Base-by-base conservation (phyloP, 805 yeast genomes). In the Cyberlindnera subsufficiens region DNA sequence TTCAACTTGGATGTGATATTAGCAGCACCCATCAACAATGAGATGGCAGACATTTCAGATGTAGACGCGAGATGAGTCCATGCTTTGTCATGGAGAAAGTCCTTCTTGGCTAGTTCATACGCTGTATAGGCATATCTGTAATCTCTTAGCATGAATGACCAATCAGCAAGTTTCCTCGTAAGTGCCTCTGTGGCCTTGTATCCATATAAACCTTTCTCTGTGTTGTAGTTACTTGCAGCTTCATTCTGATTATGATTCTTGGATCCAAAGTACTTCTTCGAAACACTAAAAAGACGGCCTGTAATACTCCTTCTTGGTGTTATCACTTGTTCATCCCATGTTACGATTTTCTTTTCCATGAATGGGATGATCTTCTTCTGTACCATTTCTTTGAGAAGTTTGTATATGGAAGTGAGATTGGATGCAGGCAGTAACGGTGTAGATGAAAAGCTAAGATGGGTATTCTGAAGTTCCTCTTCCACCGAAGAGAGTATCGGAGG, bases 121-220 rank as follows among this genome's bases (percentile, higher is more conserved):
- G 88, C 84, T 1, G 85, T 69, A 55, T 84, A 82, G 3, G 97
- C 93, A 44, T 78, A 80, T 59, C 82, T 81, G 69, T 84, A 91
- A 65, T 93, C 96, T 31, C 89, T 76, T n/a, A 90, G 64, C 80
- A 93, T 86, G 55, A 91, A 79, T 6, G 89, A 80, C 87, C 95
- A 87, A 60, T 93, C 99, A 0, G 95, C 98, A 22, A 91, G 67
- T 56, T 85, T 83, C 39, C 98, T 69, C 22, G 89, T 71, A 35
- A 77, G 71, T 57, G 86, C 84, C 53, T 88, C 96, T 1, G 81
- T 73, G 0, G 88, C 69, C 3, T 75, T 68, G 10, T 78, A 75
- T 35, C 75, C 64, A 56, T 88, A 89, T 51, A 69, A 77, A 18
- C 80, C 82, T 35, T 71, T 77, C 4, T 64, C 66, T 5, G 66